Base-by-base conservation (phyloP, 2,329 filamentous ascomycete species). In the Pyrenochaeta sp. region DNA sequence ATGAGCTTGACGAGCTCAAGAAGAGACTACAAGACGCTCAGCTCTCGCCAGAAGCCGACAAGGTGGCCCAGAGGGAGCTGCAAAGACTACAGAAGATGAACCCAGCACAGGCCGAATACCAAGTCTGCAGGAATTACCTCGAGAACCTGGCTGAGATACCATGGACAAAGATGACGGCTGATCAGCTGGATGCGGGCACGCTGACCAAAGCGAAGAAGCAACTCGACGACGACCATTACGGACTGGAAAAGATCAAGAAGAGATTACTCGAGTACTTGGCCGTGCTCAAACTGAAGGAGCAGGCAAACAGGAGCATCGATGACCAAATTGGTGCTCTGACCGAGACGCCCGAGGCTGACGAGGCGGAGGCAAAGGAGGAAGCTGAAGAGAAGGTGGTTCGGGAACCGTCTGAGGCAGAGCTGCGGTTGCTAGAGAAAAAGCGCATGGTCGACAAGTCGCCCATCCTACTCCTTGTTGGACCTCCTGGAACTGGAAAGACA, bases 241-340 rank as follows among this genome's bases (percentile, higher is more conserved):
- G 95, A 0, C 81, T 99, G 12, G 92, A 98, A 57, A 96, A 94
- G 77, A 94, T 99, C 71, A 99, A 99, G 85, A 97, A 97, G 83
- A 85, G 95, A 37, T 78, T 99, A 18, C 83, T 99, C 4, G 96
- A 98, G 75, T 99, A 99, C 71, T 83, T 99, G 37, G 96, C 95
- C 2, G 95, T 99, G n/a, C 82, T 99, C 46, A 90, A 95, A 64
- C 83, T 99, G 51, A 99, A 98, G 82, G 93, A 97, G 72, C 88
- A 90, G 18, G 88, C 94, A 58, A 97, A 98, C 61, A 85, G 90
- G 47, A 89, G 91, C 46, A 82, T 97, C 15, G 90, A 97, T 48
- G 85, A 86, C 21, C 89, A 96, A 72, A 91, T 97, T 58, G 78
- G 81, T 36, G 76, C 83, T 4, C 78, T 85, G 2, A 79, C 78